A percentile compares a stretch with the other conserved stretches of the same genome.
phyloP scores from a whole-genome alignment of 805 yeast genomes.

The Wickerhamomyces mucosus region DNA sequence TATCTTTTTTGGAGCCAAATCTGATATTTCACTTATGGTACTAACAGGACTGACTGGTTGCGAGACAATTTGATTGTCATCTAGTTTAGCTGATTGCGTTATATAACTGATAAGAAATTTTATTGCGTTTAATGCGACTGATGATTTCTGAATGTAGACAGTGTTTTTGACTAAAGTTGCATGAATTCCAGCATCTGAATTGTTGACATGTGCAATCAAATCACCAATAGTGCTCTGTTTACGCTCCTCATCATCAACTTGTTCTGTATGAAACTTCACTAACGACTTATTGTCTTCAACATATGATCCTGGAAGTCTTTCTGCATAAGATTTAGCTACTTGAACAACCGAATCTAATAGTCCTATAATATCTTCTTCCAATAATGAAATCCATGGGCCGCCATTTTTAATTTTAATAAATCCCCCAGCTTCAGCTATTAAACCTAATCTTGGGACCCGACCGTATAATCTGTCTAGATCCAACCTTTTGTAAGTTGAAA shows the following conservation, averaged over 20 bases:
- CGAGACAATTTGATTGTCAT: conserved; percentile 20
- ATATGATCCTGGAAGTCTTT: conserved; percentile 72
- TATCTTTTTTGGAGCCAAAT: conserved; percentile 8
- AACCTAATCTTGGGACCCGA: conserved; percentile 60
- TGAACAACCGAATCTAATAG: conserved; percentile 55
- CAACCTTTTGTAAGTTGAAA: conserved; percentile 52
- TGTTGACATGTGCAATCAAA: conserved; percentile 76
- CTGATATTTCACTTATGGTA: neutral
- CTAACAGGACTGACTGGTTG: conserved; percentile 15
- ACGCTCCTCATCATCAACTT: conserved; percentile 54
- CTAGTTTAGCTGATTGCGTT: conserved; percentile 14
- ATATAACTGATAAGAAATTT: conserved; percentile 37
- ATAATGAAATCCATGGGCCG: conserved; percentile 19
- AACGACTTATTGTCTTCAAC: conserved; percentile 69
- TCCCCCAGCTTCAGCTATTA: conserved; percentile 89
- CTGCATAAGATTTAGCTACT: conserved; percentile 51
- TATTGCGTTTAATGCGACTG: conserved; percentile 47
- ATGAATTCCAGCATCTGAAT: conserved; percentile 49
- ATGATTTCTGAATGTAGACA: conserved; percentile 62
- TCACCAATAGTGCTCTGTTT: conserved; percentile 70
- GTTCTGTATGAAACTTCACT: conserved; percentile 66
- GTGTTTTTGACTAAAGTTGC: conserved; percentile 65
- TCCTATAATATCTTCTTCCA: conserved; percentile 20
- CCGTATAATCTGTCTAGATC: conserved; percentile 63
- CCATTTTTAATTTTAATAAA: conserved; percentile 48